phyloP scores from a whole-genome alignment of 2,329 filamentous ascomycete genomes.

The Gaeumannomyces sp. region DNA sequence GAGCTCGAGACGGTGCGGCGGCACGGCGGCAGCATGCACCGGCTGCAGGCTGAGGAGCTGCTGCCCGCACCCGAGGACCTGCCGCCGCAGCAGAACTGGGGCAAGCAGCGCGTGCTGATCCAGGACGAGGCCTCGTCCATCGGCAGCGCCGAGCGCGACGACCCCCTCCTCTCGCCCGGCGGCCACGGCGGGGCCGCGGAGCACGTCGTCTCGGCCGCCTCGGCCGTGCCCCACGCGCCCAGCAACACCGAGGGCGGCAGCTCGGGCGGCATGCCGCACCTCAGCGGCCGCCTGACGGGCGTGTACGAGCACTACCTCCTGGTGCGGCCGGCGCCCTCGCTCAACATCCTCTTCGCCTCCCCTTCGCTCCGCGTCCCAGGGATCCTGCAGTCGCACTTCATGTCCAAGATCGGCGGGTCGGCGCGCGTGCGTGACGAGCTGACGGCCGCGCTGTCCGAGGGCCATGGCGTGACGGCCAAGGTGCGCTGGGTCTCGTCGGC shows the following conservation, averaged over 20 bases:
- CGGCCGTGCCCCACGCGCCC: not conserved
- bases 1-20: slow-evolving; percentile 61
- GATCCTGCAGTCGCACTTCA: slow-evolving; percentile 55
- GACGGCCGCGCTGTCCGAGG: slow-evolving; percentile 55
- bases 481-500: slow-evolving; percentile 58
- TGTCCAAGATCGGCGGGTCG: slow-evolving; percentile 47
- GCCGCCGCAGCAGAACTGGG: slow-evolving; percentile 27
- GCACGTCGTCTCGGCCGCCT: not conserved
- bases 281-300: slow-evolving; percentile 28
- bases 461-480: slow-evolving; percentile 67
- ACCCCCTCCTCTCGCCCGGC: not conserved
- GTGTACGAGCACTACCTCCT: slow-evolving; percentile 55
- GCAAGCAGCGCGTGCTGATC: slow-evolving; percentile 35
- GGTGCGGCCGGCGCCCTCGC: slow-evolving; percentile 57
- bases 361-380: slow-evolving; percentile 61
- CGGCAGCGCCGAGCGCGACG: slow-evolving; percentile 11
- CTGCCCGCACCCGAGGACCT: slow-evolving; percentile 23
- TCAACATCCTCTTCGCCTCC: slow-evolving; percentile 64
- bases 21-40: slow-evolving; percentile 58
- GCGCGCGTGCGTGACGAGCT: slow-evolving; percentile 41
- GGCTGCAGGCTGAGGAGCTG: slow-evolving; percentile 35
- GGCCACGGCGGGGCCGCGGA: not conserved
- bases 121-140: slow-evolving; percentile 27
- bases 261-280: too few species aligned
- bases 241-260: too few species aligned